Evolutionary conservation across 2,329 filamentous ascomycete genomes (phyloP).

Genomic region (Colletotrichum magnum): DNA sequence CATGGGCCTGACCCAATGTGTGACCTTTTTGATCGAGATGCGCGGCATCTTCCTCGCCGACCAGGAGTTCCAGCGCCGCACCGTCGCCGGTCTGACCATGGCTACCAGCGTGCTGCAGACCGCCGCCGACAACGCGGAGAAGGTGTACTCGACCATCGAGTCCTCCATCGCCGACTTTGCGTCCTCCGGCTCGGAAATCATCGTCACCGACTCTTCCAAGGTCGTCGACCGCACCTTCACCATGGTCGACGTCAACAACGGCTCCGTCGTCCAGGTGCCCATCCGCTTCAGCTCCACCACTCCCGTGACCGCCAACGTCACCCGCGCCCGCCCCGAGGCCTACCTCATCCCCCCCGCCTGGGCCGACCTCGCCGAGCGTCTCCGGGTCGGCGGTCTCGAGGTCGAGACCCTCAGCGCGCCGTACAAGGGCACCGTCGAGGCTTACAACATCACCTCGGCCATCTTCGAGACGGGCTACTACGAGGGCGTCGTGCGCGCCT

Average conservation of each 20-base stretch:
- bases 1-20: constrained; percentile 48
- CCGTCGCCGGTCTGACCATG: constrained; percentile 48
- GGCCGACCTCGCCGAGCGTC: constrained; percentile 47
- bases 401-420: constrained; percentile 45
- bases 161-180: constrained; percentile 47
- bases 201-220: constrained; percentile 47
- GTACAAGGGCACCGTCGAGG: constrained; percentile 48
- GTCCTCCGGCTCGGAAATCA: constrained; percentile 44
- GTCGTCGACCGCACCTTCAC: constrained; percentile 42
- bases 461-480: constrained; percentile 46
- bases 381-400: constrained; percentile 45
- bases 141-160: constrained; percentile 47
- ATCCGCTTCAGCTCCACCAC: constrained; percentile 48
- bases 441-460: constrained; percentile 44
- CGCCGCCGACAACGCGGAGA: constrained; percentile 48
- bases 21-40: constrained; percentile 50
- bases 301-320: constrained; percentile 46
- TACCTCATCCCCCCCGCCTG: constrained; percentile 50
- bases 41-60: constrained; percentile 49
- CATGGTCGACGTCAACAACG: constrained; percentile 47
- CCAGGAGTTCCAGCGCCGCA: constrained; percentile 50
- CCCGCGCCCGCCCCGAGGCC: constrained; percentile 47
- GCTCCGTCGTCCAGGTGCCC: constrained; percentile 47
- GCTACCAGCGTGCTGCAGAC: constrained; percentile 48
- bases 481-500: constrained; percentile 47